Base-by-base conservation (phyloP, 2,329 filamentous ascomycete species). In the Ceratocystis cacaofunesta region DNA sequence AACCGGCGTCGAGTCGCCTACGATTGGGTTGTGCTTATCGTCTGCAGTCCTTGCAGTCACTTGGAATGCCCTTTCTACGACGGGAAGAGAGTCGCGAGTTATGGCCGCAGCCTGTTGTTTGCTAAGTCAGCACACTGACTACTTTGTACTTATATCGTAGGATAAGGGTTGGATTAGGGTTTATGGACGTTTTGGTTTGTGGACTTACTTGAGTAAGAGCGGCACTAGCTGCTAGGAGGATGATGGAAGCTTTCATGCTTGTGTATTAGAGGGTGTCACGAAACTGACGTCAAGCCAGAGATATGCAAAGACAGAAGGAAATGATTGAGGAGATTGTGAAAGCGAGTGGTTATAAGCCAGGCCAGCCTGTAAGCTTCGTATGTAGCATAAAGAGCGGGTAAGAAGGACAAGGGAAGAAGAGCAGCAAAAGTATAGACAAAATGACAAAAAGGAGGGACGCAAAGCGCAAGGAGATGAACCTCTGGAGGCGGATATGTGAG, bases 281-380 rank as follows among this genome's bases (percentile, higher is more conserved):
- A 65, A 28, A 58, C 44, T n/a, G 64, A 25, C 64, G 58, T 65
- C 64, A 62, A 62, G 64, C 30, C 44, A 32, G 30, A 46, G 64
- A 62, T 7, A 52, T 43, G 22, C 25, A 52, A 63, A 58, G 70
- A 66, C 57, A 68, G 70, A 66, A 69, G 55, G 68, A 64, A 63
- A 50, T 25, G 67, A 63, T 66, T 65, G 65, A 61, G 67, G 58
- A 65, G 66, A 65, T 68, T 43, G 52, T 68, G 61, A 48, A 68
- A 68, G 66, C 68, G 64, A 68, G 65, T 43, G 60, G 19, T 36
- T 30, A 64, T 44, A 61, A 66, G 57, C 61, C 61, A 66, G 65
- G 52, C 61, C 62, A 66, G 63, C 65, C 61, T 64, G 62, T 48
- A 28, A 62, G 62, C 46, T 60, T 64, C 32, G 30, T 19, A 32